phyloP scores from a whole-genome alignment of 2,329 filamentous ascomycete genomes.

The Cytospora schulzeri region DNA sequence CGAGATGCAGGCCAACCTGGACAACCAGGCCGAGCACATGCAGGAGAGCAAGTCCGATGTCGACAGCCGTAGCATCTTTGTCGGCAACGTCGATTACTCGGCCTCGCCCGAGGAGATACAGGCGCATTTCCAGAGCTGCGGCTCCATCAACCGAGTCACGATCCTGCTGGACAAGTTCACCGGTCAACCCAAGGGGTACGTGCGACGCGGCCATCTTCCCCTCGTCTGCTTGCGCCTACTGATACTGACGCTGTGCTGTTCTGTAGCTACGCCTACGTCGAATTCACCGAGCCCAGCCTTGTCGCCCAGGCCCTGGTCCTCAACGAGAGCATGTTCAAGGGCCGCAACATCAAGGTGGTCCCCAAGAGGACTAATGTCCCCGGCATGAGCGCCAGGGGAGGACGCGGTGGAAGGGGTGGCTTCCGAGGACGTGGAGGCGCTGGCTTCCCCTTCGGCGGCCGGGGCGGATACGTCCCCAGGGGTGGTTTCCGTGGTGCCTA shows the following conservation, averaged over 20 bases:
- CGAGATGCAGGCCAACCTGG: conserved; percentile 84
- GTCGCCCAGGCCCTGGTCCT: conserved; percentile 63
- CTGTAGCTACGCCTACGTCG: conserved; percentile 92
- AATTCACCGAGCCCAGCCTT: conserved; percentile 27
- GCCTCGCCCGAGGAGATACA: conserved; percentile 97
- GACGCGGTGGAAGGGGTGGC: conserved; percentile 62
- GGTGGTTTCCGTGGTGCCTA: conserved; percentile 64
- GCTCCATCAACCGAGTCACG: conserved; percentile 96
- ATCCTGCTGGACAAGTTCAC: conserved; percentile 98
- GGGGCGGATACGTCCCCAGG: conserved; percentile 55
- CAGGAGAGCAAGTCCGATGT: conserved; percentile 95
- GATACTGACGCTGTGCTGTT: conserved; percentile 19
- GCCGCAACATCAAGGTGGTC: conserved; percentile 89
- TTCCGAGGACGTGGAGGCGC: conserved; percentile 52
- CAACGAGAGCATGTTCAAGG: conserved; percentile 95
- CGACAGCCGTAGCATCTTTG: conserved; percentile 93
- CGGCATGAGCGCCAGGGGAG: conserved; percentile 85
- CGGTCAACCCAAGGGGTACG: conserved; percentile 97
- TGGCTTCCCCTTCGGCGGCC: conserved; percentile 42
- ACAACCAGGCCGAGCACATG: conserved; percentile 80
- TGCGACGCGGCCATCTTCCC: conserved; percentile 8
- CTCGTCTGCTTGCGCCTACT: background rate
- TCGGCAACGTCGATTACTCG: conserved; percentile 97
- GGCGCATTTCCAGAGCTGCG: conserved; percentile 95
- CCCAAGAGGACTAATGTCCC: conserved; percentile 97